A percentile compares a stretch with the other conserved stretches of the same genome.
Conservation (phyloP, 73 alveolate genomes). For the Tetrahymena elliotti region DNA sequence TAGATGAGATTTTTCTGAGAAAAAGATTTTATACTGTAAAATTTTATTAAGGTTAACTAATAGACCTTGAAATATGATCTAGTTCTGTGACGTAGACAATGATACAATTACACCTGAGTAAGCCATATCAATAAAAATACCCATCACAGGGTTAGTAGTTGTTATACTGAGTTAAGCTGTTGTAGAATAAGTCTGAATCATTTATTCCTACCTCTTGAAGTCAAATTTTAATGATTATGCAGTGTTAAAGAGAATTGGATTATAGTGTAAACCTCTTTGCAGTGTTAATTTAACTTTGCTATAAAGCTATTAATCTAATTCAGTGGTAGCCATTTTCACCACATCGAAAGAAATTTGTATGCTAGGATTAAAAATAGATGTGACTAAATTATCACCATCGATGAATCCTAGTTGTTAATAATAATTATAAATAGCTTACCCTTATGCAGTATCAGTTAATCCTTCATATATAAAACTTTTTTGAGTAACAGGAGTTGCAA, state of each 20-base stretch:
- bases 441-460: neutral
- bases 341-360: neutral
- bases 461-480: neutral
- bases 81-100: neutral
- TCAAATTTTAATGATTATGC: neutral
- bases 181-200: neutral
- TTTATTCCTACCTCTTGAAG: neutral
- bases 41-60: neutral
- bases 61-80: neutral
- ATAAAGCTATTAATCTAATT: neutral
- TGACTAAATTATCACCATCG: neutral
- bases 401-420: neutral
- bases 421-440: neutral
- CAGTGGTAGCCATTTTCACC: neutral
- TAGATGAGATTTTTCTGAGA: neutral
- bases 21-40: neutral
- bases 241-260: neutral
- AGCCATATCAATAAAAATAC: neutral
- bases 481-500: neutral
- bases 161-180: neutral
- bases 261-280: neutral
- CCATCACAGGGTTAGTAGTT: neutral
- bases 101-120: neutral
- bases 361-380: neutral
- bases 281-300: neutral